Evolutionary conservation across 208 protist species (phyloP).

Genomic region (Leishmania tropica): DNA sequence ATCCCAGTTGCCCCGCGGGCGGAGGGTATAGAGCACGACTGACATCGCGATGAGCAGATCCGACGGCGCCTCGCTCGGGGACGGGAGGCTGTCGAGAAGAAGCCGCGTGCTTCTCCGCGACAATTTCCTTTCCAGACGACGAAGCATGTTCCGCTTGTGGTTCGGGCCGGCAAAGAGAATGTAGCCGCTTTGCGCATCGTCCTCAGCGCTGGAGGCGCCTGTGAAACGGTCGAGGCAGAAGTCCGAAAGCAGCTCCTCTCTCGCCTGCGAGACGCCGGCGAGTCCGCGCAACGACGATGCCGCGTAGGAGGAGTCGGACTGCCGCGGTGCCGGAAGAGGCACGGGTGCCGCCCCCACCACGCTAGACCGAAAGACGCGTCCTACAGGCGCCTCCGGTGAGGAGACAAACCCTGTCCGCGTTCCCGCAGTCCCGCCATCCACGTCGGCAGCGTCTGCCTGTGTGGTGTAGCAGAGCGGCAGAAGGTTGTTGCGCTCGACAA

Average conservation of each 20-base stretch:
- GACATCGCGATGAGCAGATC: constrained; percentile 72
- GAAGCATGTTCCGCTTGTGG: constrained; percentile 78
- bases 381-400: background rate
- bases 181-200: constrained; percentile 47
- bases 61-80: constrained; percentile 29
- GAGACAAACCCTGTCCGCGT: background rate
- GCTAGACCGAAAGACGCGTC: constrained; percentile 30
- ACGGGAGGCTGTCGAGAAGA: constrained; percentile 57
- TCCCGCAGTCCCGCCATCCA: constrained; percentile 3
- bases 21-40: constrained; percentile 72
- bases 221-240: constrained; percentile 73
- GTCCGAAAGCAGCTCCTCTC: constrained; percentile 29
- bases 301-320: constrained; percentile 22
- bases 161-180: constrained; percentile 86
- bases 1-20: constrained; percentile 81
- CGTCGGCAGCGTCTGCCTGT: constrained; percentile 37
- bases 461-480: constrained; percentile 71
- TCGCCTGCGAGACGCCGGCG: background rate
- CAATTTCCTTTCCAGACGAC: constrained; percentile 48
- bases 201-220: constrained; percentile 1
- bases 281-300: background rate
- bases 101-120: constrained; percentile 57
- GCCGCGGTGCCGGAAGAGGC: constrained; percentile 17
- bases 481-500: constrained; percentile 77
- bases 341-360: constrained; percentile 48